These are phyloP conservation scores for Fomes fomentarius DNA, from an alignment of 1,284 basidiomycete genomes.

Conservation along the genomic window DNA sequence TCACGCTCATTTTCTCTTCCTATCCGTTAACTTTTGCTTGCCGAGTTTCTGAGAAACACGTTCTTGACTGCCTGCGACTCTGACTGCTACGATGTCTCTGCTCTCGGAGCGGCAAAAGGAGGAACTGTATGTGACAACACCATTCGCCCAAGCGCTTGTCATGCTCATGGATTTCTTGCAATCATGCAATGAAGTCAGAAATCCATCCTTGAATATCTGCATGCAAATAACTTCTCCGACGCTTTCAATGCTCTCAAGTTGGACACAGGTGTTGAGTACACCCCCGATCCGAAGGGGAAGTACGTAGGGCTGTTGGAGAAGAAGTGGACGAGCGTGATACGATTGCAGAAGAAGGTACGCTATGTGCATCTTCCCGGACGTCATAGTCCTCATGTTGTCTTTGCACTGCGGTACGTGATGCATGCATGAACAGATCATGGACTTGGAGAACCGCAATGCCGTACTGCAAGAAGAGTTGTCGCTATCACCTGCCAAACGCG, in stretches of 20 bases:
- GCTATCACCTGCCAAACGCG: slow-evolving; percentile 29
- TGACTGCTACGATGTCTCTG: slow-evolving; percentile 26
- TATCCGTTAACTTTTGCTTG: slow-evolving; percentile 4
- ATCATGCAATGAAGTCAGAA: slow-evolving; percentile 57
- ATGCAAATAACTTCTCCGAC: slow-evolving; percentile 60
- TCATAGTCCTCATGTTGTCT: not conserved
- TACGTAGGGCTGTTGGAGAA: slow-evolving; percentile 76
- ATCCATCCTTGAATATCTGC: slow-evolving; percentile 81
- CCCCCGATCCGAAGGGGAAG: slow-evolving; percentile 55
- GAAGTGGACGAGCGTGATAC: slow-evolving; percentile 84
- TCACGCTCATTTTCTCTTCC: slow-evolving; percentile 19
- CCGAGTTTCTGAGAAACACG: slow-evolving; percentile 5
- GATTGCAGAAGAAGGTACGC: slow-evolving; percentile 78
- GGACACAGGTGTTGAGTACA: slow-evolving; percentile 43
- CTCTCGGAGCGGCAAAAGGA: slow-evolving; percentile 69
- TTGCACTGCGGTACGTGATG: not conserved
- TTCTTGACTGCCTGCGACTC: not conserved
- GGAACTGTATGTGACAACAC: slow-evolving; percentile 60
- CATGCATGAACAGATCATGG: slow-evolving; percentile 60
- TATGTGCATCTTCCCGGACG: not conserved
- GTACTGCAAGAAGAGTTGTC: slow-evolving; percentile 56
- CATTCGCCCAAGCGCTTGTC: slow-evolving; percentile 9
- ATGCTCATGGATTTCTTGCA: slow-evolving; percentile 12
- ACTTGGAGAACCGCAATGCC: slow-evolving; percentile 69
- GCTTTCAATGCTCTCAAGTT: slow-evolving; percentile 65